phyloP scores from a whole-genome alignment of 768 basidiomycete species.

The Mycena latifolia region DNA sequence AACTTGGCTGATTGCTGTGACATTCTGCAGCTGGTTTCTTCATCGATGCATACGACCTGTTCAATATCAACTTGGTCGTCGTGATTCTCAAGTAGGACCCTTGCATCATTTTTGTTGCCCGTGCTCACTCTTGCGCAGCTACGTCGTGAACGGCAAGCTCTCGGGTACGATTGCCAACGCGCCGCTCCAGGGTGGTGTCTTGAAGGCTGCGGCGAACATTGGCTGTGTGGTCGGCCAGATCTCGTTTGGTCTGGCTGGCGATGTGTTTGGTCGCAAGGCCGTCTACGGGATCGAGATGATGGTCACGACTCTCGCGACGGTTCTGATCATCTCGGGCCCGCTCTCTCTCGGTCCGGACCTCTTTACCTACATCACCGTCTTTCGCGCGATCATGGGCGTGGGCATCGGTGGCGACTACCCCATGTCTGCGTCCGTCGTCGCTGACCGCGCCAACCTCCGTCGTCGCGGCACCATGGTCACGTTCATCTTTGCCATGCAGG shows the following conservation, averaged over 20 bases:
- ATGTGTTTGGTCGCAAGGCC: slow-evolving; percentile 29
- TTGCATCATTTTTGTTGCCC: neutral
- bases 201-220: slow-evolving; percentile 33
- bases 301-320: slow-evolving; percentile 22
- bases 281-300: slow-evolving; percentile 30
- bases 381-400: slow-evolving; percentile 23
- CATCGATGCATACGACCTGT: slow-evolving; percentile 31
- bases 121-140: neutral
- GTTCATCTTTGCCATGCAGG: slow-evolving; percentile 33
- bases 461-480: slow-evolving; percentile 35
- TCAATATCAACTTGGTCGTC: slow-evolving; percentile 33
- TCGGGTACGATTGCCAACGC: slow-evolving; percentile 27
- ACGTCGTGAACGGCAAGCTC: slow-evolving; percentile 27
- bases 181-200: slow-evolving; percentile 28
- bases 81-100: slow-evolving; percentile 26
- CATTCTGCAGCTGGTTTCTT: slow-evolving; percentile 25
- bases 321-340: slow-evolving; percentile 22
- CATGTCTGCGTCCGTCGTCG: slow-evolving; percentile 33
- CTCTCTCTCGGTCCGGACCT: slow-evolving; percentile 19
- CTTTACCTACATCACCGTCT: slow-evolving; percentile 30
- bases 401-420: slow-evolving; percentile 33
- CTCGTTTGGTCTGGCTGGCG: slow-evolving; percentile 26
- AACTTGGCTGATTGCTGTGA: neutral
- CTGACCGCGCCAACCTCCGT: slow-evolving; percentile 33
- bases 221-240: slow-evolving; percentile 28